Conservation (phyloP, 177 flowering plant species). For the Vitis hybrid region DNA sequence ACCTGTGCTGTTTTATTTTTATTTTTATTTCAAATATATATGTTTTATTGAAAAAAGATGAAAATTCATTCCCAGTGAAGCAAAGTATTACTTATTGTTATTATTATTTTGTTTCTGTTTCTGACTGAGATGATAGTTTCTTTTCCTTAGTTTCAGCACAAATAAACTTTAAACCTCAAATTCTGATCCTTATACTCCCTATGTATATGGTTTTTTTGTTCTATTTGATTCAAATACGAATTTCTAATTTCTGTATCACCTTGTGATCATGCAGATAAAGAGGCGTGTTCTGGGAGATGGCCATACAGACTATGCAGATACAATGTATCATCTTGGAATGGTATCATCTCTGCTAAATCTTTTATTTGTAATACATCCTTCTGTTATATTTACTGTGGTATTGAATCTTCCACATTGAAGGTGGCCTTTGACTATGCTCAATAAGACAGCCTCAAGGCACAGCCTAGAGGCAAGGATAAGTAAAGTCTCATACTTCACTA, state of each 20-base stretch:
- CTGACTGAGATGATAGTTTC: background rate
- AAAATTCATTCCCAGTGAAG: background rate
- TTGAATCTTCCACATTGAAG: background rate
- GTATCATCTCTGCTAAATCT: constrained; percentile 30
- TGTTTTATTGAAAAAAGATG: background rate
- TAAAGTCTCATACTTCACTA: no score
- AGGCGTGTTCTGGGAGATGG: constrained; percentile 74
- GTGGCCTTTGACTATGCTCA: no score
- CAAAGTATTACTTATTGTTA: background rate
- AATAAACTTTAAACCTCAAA: background rate
- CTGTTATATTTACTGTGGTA: background rate
- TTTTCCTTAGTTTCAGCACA: background rate
- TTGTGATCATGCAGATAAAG: constrained; percentile 56
- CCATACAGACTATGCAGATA: constrained; percentile 82
- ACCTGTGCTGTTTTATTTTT: background rate
- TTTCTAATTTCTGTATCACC: background rate
- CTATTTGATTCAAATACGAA: background rate
- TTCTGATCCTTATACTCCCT: background rate
- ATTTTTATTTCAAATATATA: background rate
- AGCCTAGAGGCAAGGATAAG: background rate
- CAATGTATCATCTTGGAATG: constrained; percentile 93
- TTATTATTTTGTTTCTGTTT: background rate
- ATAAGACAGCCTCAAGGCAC: no score
- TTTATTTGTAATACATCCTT: background rate
- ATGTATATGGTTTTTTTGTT: background rate